Conservation (phyloP, 1,139 yeast species). For the Debaryomyces subglobosus region DNA sequence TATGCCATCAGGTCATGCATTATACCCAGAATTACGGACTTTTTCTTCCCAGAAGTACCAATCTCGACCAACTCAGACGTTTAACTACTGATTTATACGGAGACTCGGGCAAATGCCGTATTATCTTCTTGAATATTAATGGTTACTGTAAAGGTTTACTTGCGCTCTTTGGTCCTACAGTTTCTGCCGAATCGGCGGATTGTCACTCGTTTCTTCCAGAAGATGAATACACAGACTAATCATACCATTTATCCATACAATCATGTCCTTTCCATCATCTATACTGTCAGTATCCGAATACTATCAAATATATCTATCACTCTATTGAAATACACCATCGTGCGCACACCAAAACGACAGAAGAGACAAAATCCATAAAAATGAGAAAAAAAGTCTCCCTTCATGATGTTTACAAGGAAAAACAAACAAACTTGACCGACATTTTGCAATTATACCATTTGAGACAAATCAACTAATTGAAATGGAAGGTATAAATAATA, state of each 20-base stretch:
- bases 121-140: conserved; percentile 45
- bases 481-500: conserved; percentile 13
- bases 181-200: conserved; percentile 2
- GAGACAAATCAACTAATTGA: conserved; percentile 4
- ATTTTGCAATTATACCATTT: conserved; percentile 18
- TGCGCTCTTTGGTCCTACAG: conserved; percentile 57
- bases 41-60: conserved; percentile 76
- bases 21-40: conserved; percentile 60
- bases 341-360: neutral
- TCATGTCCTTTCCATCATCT: too few species aligned
- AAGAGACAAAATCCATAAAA: conserved; percentile 2
- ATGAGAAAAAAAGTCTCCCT: conserved; percentile 17
- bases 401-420: conserved; percentile 5
- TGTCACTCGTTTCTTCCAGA: conserved; percentile 1
- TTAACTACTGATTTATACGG: conserved; percentile 54
- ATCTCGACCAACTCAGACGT: conserved; percentile 55
- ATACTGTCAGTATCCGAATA: too few species aligned
- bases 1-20: conserved; percentile 45
- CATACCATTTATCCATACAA: neutral
- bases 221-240: neutral
- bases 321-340: neutral
- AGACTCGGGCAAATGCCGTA: conserved; percentile 44
- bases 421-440: conserved; percentile 16
- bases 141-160: conserved; percentile 57
- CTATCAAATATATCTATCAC: neutral